Percentiles rank a stretch among this genome's conserved stretches.
Evolutionary conservation across 208 protist species (phyloP).

Genomic region (Trypanosoma boissoni): DNA sequence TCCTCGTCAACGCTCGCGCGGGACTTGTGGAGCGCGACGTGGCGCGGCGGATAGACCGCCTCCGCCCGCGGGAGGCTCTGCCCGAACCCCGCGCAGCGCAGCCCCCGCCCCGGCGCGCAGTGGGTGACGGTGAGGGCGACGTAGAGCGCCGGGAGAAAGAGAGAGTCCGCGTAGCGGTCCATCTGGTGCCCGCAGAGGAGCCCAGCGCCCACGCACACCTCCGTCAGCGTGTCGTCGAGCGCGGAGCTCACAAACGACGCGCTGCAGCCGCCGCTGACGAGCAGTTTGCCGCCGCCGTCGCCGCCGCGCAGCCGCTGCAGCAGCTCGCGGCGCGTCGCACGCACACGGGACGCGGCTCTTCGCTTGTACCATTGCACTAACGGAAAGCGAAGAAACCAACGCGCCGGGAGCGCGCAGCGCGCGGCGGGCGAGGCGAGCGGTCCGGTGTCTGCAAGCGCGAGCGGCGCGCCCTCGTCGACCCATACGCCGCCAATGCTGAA

Average conservation of each 20-base stretch:
- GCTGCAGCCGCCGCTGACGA: constrained; percentile 17
- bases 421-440: background rate
- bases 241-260: constrained; percentile 12
- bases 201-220: constrained; percentile 18
- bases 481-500: constrained; percentile 16
- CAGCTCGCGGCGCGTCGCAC: no score
- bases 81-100: constrained; percentile 18
- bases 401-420: background rate
- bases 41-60: constrained; percentile 13
- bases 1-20: constrained; percentile 3
- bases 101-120: background rate
- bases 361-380: constrained; percentile 9
- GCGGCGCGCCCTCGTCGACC: background rate
- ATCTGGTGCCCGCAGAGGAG: constrained; percentile 16
- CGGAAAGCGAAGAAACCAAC: constrained; percentile 13
- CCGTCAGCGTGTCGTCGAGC: constrained; percentile 9
- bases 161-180: constrained; percentile 15
- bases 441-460: constrained; percentile 1
- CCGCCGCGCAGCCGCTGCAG: no score
- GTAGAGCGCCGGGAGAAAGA: constrained; percentile 19
- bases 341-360: background rate
- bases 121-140: constrained; percentile 14
- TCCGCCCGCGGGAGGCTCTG: background rate
- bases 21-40: no score
- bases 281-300: constrained; percentile 4